Percentiles rank a stretch among this genome's conserved stretches.
Evolutionary conservation across 495 filamentous ascomycete genomes (phyloP).

Genomic region (Talaromyces stipitatus): DNA sequence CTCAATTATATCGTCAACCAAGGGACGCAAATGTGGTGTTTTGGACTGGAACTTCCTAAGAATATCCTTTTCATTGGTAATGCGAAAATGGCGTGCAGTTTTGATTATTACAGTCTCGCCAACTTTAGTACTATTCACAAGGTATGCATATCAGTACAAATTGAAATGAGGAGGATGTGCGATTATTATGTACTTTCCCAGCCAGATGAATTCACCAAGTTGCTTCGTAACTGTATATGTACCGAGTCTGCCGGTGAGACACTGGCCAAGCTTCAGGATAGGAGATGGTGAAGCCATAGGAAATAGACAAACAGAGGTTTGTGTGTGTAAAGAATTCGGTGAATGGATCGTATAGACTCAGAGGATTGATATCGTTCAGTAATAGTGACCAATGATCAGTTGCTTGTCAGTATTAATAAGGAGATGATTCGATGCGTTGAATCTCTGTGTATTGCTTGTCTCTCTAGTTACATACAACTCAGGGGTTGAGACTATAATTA

Average conservation of each 20-base stretch:
- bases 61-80: constrained; percentile 35
- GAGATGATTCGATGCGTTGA: no score
- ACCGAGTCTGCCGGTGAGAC: neutral
- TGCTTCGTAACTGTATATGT: constrained; percentile 7
- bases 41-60: constrained; percentile 30
- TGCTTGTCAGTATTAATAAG: no score
- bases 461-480: no score
- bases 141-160: neutral
- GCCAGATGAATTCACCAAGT: constrained; percentile 5
- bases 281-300: neutral
- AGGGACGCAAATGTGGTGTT: constrained; percentile 21
- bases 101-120: constrained; percentile 29
- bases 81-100: constrained; percentile 25
- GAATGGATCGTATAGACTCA: no score
- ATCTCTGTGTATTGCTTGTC: no score
- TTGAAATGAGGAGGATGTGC: neutral
- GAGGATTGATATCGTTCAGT: no score
- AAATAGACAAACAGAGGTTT: neutral
- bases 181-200: constrained; percentile 4
- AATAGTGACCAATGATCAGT: no score
- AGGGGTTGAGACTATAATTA: no score
- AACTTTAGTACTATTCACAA: constrained; percentile 16
- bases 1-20: constrained; percentile 32
- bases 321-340: no score
- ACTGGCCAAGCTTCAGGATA: neutral